These are phyloP conservation scores for Termitomyces sp. DNA, from an alignment of 768 basidiomycete genomes.

Conservation along the genomic window DNA sequence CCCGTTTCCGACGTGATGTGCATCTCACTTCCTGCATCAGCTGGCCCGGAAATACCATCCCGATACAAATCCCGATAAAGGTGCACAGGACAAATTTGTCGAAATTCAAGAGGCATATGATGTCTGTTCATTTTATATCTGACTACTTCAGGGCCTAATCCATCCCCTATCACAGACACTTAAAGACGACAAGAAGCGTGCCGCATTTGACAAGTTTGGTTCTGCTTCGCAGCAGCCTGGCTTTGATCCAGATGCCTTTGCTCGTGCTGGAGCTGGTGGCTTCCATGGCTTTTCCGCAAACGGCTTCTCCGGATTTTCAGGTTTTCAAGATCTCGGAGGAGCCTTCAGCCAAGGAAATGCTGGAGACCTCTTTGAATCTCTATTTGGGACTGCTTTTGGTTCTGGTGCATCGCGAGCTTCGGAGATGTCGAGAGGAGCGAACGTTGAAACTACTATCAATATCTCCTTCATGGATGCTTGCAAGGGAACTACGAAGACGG, in stretches of 20 bases:
- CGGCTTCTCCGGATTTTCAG: constrained; percentile 70
- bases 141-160: background rate
- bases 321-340: constrained; percentile 69
- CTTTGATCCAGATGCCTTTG: constrained; percentile 89
- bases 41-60: constrained; percentile 98
- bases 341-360: constrained; percentile 50
- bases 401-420: constrained; percentile 42
- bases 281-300: constrained; percentile 31
- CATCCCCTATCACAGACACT: constrained; percentile 57
- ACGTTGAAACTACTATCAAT: constrained; percentile 75
- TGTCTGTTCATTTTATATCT: constrained; percentile 40
- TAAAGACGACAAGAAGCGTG: constrained; percentile 93
- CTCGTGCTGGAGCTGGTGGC: constrained; percentile 46
- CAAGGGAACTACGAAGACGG: constrained; percentile 76
- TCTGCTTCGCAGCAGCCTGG: constrained; percentile 90
- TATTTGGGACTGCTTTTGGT: constrained; percentile 74
- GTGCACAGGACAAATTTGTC: constrained; percentile 87
- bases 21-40: constrained; percentile 40
- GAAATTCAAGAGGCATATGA: constrained; percentile 99
- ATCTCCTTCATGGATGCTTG: constrained; percentile 94
- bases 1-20: constrained; percentile 4
- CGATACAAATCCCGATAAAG: constrained; percentile 92
- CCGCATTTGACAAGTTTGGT: constrained; percentile 90
- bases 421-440: constrained; percentile 61
- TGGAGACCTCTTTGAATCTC: constrained; percentile 78